phyloP scores from a whole-genome alignment of 805 yeast species.

The Wickerhamiella spandovensis region DNA sequence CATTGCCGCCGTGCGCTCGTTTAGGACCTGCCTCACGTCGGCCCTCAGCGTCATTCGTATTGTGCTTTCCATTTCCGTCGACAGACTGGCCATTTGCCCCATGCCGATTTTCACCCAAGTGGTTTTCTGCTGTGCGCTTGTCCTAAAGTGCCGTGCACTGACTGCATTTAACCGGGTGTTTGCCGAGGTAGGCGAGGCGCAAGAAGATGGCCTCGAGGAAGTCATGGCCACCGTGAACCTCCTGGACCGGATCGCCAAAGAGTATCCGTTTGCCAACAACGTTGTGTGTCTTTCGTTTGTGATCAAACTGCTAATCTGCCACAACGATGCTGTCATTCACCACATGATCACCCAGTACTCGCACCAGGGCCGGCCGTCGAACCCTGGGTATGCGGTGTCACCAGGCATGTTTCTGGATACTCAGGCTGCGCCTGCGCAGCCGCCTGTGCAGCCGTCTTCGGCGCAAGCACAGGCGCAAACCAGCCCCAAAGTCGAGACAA shows the following conservation, averaged over 20 bases:
- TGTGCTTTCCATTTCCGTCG: constrained; percentile 29
- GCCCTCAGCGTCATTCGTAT: constrained; percentile 16
- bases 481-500: not conserved
- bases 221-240: constrained; percentile 13
- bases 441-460: too few species aligned
- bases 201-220: constrained; percentile 13
- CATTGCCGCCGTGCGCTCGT: constrained; percentile 18
- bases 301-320: constrained; percentile 22
- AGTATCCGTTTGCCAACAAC: constrained; percentile 21
- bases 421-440: not conserved
- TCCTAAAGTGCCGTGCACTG: constrained; percentile 23
- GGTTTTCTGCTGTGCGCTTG: constrained; percentile 20
- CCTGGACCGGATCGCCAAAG: constrained; percentile 14
- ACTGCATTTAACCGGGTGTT: constrained; percentile 18
- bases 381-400: not conserved
- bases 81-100: constrained; percentile 11
- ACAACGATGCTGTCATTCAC: constrained; percentile 21
- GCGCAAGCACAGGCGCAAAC: too few species aligned
- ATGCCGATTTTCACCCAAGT: constrained; percentile 23
- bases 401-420: not conserved
- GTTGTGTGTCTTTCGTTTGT: constrained; percentile 21
- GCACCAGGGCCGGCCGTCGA: not conserved
- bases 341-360: constrained; percentile 4
- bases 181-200: constrained; percentile 17
- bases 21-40: constrained; percentile 17